phyloP scores from a whole-genome alignment of 2,329 filamentous ascomycete species.

The Orbilia brochopaga region DNA sequence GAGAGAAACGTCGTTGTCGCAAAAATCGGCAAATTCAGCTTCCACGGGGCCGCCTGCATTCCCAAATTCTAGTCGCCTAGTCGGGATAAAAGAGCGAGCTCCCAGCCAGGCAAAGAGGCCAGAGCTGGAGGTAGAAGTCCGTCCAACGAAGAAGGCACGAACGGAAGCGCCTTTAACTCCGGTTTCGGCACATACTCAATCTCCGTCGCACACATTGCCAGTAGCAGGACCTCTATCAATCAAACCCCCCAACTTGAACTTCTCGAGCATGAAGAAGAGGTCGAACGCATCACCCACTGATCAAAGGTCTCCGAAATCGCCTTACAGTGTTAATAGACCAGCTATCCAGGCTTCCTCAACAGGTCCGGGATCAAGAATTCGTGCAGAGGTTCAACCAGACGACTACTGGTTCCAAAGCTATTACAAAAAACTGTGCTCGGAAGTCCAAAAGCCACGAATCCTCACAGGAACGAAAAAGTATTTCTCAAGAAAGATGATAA shows the following conservation, averaged over 20 bases:
- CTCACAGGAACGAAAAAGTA: not conserved
- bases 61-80: no score
- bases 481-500: conserved; percentile 18
- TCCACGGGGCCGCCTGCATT: no score
- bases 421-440: conserved; percentile 10
- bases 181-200: not conserved
- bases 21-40: not conserved
- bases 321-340: no score
- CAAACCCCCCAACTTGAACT: not conserved
- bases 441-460: conserved; percentile 3
- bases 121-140: not conserved
- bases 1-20: not conserved
- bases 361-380: no score
- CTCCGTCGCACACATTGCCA: not conserved
- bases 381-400: conserved; percentile 3
- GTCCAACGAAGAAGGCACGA: not conserved
- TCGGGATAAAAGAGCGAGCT: not conserved
- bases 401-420: conserved; percentile 37
- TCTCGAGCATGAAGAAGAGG: not conserved
- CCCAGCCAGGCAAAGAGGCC: no score
- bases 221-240: not conserved
- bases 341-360: no score
- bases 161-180: not conserved
- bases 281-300: not conserved
- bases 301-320: not conserved